Evolutionary conservation across 257 asterid species (phyloP), one percentile per base, ranked within the genome.

Genomic region (Solanum tarapatanum): DNA sequence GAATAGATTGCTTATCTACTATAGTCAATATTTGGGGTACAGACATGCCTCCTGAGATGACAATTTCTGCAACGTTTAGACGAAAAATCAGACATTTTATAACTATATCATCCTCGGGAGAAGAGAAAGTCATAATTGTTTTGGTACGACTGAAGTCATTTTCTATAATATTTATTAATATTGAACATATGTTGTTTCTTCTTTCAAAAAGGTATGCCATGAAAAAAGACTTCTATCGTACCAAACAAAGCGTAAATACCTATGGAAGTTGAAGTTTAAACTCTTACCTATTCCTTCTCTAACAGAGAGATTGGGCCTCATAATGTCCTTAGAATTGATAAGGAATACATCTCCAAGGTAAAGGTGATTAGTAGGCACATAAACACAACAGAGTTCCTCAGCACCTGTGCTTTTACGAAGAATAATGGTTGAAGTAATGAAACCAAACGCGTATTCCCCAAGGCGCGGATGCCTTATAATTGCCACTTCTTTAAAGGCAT

Each of bases 11-110:
- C 13, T 32, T 5, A 39, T 89, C 88, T 24, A 66, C 51, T 66
- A 80, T 87, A 13, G 89, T 85, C 82, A 89, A 73, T 35, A 16
- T 51, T 48, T 87, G 77, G 26, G 91, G 91, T 24, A 89, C 89
- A 17, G 89, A 84, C 33, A 89, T 87, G 88, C 91, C 89, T 21
- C 89, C 89, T 8, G 88, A 89, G 86, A 89, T 89, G 12, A 89
- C 89, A 89, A 89, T 89, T 89, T 75, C 91, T 87, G 89, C 79
- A 86, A 11, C 66, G 75, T 43, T 24, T 41, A 3, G 37, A 75
- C 39, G 45, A 58, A 10, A 75, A 36, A 10, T 39, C 19, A 2
- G 35, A 55, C 62, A 77, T n/a, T 55, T 55, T 2, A 17, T 55
- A 55, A 55, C 62, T 13, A 75, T 36, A 77, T 77, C 36, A 77